These are phyloP conservation scores for Ustilago esculenta DNA, from an alignment of 1,284 basidiomycete genomes.

Conservation along the genomic window DNA sequence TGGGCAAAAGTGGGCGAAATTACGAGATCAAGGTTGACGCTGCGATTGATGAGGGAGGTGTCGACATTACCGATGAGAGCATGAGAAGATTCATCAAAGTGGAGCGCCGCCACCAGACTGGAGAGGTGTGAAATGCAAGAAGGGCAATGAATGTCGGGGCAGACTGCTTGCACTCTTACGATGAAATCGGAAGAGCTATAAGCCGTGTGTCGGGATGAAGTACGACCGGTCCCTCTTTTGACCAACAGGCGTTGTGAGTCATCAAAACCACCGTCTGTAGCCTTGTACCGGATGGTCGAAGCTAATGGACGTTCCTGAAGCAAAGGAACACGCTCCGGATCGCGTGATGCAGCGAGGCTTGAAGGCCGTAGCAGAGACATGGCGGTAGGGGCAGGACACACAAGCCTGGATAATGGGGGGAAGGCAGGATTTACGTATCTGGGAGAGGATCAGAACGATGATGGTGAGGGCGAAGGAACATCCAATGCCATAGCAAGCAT, in stretches of 20 bases:
- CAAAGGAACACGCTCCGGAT: constrained; percentile 10
- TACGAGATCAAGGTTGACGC: constrained; percentile 60
- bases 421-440: too few relatives aligned
- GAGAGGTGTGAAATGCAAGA: constrained; percentile 68
- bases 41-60: constrained; percentile 66
- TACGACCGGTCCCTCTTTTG: not conserved
- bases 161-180: constrained; percentile 22
- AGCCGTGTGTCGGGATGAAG: not conserved
- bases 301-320: not conserved
- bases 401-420: too few relatives aligned
- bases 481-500: too few relatives aligned
- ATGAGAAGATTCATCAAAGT: constrained; percentile 11
- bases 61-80: constrained; percentile 45
- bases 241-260: constrained; percentile 2
- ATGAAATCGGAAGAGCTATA: constrained; percentile 15
- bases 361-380: not conserved
- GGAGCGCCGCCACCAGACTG: constrained; percentile 53
- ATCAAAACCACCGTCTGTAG: not conserved
- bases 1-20: constrained; percentile 8
- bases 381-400: not conserved
- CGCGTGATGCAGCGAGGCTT: not conserved
- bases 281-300: constrained; percentile 4
- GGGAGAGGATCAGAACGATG: too few relatives aligned
- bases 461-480: too few relatives aligned
- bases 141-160: constrained; percentile 67